Base-by-base conservation (phyloP, 768 basidiomycete genomes). In the Goffeauzyma gilvescens region DNA sequence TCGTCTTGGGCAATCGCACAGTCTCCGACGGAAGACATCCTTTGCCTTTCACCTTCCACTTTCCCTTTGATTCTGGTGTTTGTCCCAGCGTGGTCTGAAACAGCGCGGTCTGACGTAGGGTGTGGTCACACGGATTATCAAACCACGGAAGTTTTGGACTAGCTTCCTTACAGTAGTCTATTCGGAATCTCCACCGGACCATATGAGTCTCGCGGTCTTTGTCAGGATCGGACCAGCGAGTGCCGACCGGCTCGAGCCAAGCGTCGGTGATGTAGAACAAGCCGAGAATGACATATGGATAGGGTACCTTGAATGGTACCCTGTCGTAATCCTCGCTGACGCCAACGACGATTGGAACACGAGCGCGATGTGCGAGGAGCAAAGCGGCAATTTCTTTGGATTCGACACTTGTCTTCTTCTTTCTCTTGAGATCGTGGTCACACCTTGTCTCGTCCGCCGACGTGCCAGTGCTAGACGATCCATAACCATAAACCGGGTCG, bases 221-320 rank as follows among this genome's bases (percentile, higher is more conserved):
- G 13, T 32, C 27, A 9, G 43, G 9, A 22, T 38, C 18, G 5
- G 49, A 43, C 41, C 36, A 41, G 27, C 32, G 31, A 17, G 30
- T 14, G 2, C n/a, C 28, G 6, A 25, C 22, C 3, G 45, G 40
- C 40, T 46, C 45, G 9, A 35, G 33, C 60, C 60, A 62, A 18
- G 58, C 57, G 32, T 58, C 60, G 1, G 49, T 48, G 14, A 60
- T 42, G 57, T 55, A 62, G 45, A 57, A 60, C 60, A 58, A 62
- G 17, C 60, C 60, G 10, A 62, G 46, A 2, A 55, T 51, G 37
- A 57, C 38, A 23, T 55, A 54, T 4, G 55, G 53, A 26, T 51
- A 25, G n/a, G 54, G 51, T 2, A 58, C 50, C 17, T 49, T 46
- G 45, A 58, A 59, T 8, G 58, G 58, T 5, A 49, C 48, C 20